Base-by-base conservation (phyloP, 495 filamentous ascomycete species). In the Cryomyces antarcticus region DNA sequence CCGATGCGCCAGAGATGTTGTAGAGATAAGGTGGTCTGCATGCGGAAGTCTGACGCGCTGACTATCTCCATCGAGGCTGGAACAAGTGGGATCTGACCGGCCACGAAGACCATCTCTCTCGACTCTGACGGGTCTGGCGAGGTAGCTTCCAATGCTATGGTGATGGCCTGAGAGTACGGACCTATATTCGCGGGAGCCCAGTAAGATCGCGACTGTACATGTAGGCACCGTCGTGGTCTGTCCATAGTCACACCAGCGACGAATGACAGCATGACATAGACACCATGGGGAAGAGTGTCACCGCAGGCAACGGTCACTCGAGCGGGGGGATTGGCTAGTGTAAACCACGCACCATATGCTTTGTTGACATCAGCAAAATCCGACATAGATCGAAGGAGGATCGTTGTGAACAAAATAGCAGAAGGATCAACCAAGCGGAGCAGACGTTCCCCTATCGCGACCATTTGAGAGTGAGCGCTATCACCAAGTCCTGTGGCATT, bases 181-280 rank as follows among this genome's bases (percentile, higher is more conserved):
- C 89, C 89, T 42, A 99, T 99, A 50, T 96, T 96, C 6, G 92
- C 87, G 0, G 89, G 89, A 1, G 89, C 92, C 89, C 89, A 99
- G 67, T 96, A 95, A 4, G 82, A 89, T 28, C 81, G 69, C 11
- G 80, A 85, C 55, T 96, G 92, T 4, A 99, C 86, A 57, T 99
- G 89, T 1, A 99, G 68, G 2, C 76, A 76, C 7, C 67, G 66
- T 41, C 66, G 59, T 41, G 41, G 28, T 57, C 59, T 31, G 39
- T 45, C 10, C 42, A 39, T 28, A 40, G 42, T 42, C 33, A 46
- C 9, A 48, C 38, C 7, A 41, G 64, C 61, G 35, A 71, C 55
- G 40, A 66, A 65, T 28, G 73, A 73, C 30, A 78, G 59, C 64
- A 77, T 70, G 6, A 96, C 66, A 34, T 73, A 64, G 35, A 70